Conservation (phyloP, 176 grass and related monocot genomes). For the Cymbopogon citratus region DNA sequence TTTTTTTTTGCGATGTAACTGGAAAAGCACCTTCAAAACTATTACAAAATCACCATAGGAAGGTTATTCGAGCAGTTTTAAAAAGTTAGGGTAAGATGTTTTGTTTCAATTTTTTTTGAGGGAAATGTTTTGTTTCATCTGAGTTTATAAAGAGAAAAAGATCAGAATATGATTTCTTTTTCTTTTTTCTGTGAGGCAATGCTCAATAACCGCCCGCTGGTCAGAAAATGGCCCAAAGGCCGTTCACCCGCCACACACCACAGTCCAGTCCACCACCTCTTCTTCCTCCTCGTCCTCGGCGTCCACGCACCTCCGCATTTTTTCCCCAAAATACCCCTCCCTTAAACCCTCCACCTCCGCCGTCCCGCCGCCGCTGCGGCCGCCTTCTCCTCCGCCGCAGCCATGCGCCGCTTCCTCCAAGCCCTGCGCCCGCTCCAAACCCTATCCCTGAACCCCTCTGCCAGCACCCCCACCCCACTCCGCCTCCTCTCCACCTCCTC, state of each 20-base stretch:
- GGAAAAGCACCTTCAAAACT: no score
- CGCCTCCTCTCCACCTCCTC: slow-evolving; percentile 29
- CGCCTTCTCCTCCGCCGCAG: neutral
- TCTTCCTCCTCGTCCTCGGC: neutral
- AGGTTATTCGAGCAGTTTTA: neutral
- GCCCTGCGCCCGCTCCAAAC: slow-evolving; percentile 18
- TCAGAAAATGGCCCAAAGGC: neutral
- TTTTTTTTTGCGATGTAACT: no score
- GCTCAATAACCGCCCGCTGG: neutral
- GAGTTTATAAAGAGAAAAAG: neutral
- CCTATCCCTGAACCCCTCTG: neutral
- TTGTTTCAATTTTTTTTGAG: no score
- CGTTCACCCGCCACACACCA: neutral
- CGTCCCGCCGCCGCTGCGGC: neutral
- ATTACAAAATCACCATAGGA: no score
- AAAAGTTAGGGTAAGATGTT: neutral
- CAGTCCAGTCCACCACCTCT: neutral
- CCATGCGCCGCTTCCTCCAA: slow-evolving; percentile 38
- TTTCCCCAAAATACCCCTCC: slow-evolving; percentile 2
- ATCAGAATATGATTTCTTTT: no score
- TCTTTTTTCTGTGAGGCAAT: neutral
- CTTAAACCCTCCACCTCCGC: slow-evolving; percentile 45
- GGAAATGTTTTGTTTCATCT: neutral
- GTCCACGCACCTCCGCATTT: neutral
- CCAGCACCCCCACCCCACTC: neutral